These are phyloP conservation scores for Sphaerosporella brunnea DNA, from an alignment of 495 filamentous ascomycete genomes.

Conservation along the genomic window DNA sequence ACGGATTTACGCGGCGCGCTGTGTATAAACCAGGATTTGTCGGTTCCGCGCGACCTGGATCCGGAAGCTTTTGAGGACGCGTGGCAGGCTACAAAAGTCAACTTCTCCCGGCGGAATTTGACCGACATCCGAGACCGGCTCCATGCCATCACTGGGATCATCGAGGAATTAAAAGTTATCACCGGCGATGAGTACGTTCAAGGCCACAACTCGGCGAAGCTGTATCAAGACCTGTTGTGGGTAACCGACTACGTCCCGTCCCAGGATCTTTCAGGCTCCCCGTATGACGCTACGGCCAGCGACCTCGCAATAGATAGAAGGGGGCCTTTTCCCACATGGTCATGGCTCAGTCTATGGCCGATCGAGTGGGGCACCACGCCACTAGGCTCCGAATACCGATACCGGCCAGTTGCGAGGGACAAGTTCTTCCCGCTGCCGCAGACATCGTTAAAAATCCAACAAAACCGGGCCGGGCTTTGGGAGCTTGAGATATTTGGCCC, in stretches of 20 bases:
- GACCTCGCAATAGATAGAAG: neutral
- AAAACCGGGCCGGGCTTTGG: neutral
- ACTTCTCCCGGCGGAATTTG: conserved; percentile 1
- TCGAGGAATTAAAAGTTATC: neutral
- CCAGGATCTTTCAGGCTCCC: neutral
- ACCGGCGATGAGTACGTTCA: neutral
- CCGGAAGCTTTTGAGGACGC: neutral
- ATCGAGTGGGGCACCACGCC: neutral
- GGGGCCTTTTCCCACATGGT: neutral
- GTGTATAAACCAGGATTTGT: too few relatives aligned
- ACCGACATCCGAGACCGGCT: neutral
- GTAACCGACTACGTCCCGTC: neutral
- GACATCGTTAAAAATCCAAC: neutral
- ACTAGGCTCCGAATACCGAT: too few relatives aligned
- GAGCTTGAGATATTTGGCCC: neutral
- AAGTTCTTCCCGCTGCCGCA: neutral
- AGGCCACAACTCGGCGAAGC: neutral
- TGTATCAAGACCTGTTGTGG: neutral
- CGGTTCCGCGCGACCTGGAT: neutral
- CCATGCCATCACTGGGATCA: neutral
- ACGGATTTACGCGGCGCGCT: too few relatives aligned
- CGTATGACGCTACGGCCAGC: neutral
- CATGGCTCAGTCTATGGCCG: conserved; percentile 3
- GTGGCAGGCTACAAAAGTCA: neutral
- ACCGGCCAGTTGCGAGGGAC: too few relatives aligned